Base-by-base conservation (phyloP, 1,284 basidiomycete species). In the Pseudozyma thailandica region DNA sequence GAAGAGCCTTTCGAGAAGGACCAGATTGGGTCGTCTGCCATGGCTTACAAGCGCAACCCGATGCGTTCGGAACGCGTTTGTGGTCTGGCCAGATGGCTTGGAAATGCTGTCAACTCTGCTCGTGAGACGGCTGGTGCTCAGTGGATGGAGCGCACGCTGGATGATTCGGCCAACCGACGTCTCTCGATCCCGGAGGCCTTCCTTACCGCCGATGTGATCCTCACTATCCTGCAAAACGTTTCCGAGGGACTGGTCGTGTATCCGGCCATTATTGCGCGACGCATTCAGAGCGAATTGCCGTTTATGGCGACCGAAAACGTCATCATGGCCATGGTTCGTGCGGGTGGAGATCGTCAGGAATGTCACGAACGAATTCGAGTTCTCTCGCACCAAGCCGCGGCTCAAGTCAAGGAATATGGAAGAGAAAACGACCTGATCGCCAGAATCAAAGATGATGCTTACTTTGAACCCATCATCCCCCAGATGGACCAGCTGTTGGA, bases 31-130 rank as follows among this genome's bases (percentile, higher is more conserved):
- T 84, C 82, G 64, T 82, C 74, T n/a, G 94, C 94, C 16, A 99
- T 99, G 95, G 95, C 96, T 2, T 99, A 99, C 89, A 98, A 99
- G 86, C 89, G 96, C 64, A 98, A 99, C 85, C 96, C 96, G 1
- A 99, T 99, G 96, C 92, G 96, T 55, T 94, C 89, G 64, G 96
- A 99, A 85, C 91, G 96, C 45, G 91, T 97, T 50, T 99, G 96
- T 87, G 94, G 92, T 77, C 88, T 99, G 43, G 88, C 95, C 20
- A 87, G 96, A 92, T 96, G 93, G 89, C 90, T 49, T 10, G 78
- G 79, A 9, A 81, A 81, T 49, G 70, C 75, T 9, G 60, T 74
- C 47, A 74, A 72, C 69, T 76, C 62, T n/a, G 77, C 81, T 8
- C 71, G 80, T 23, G 79, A 81, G 51, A 82, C 87, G 94, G 69